Percentiles rank a stretch among this genome's conserved stretches.
Evolutionary conservation across 352 stramenopile species (phyloP).

Genomic region (Phytophthora agathidicida): DNA sequence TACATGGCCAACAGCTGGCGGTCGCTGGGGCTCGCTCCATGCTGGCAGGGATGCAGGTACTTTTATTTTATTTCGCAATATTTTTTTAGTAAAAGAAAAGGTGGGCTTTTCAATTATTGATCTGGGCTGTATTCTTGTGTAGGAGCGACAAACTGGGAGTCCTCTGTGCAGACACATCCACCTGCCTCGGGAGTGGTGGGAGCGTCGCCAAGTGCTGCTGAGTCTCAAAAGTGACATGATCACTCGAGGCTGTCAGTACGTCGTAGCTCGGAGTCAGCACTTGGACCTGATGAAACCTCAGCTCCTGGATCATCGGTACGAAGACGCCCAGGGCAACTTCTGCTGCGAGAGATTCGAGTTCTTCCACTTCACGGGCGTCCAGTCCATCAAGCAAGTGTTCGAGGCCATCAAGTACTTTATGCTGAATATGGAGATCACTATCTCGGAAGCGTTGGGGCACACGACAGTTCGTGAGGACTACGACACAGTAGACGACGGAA

Average conservation of each 20-base stretch:
- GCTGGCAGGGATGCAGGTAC: constrained; percentile 32
- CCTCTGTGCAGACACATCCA: constrained; percentile 15
- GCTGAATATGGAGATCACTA: constrained; percentile 51
- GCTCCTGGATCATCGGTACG: not conserved
- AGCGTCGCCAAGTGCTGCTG: constrained; percentile 31
- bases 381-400: constrained; percentile 44
- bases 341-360: constrained; percentile 30
- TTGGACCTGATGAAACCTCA: constrained; percentile 41
- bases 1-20: constrained; percentile 25
- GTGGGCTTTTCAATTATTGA: no score
- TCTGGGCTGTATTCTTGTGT: no score
- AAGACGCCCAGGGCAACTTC: constrained; percentile 18
- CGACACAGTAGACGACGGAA: constrained; percentile 18
- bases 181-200: constrained; percentile 11
- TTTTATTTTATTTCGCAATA: not conserved
- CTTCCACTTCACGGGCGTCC: constrained; percentile 36
- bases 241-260: constrained; percentile 25
- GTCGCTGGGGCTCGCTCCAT: constrained; percentile 15
- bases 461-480: constrained; percentile 46
- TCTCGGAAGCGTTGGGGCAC: constrained; percentile 43
- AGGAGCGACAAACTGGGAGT: no score
- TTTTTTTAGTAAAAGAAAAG: not conserved
- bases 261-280: constrained; percentile 28
- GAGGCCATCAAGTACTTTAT: constrained; percentile 42
- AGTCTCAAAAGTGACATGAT: constrained; percentile 33